Evolutionary conservation across 495 filamentous ascomycete species (phyloP).

Genomic region (Aspergillus campestris): DNA sequence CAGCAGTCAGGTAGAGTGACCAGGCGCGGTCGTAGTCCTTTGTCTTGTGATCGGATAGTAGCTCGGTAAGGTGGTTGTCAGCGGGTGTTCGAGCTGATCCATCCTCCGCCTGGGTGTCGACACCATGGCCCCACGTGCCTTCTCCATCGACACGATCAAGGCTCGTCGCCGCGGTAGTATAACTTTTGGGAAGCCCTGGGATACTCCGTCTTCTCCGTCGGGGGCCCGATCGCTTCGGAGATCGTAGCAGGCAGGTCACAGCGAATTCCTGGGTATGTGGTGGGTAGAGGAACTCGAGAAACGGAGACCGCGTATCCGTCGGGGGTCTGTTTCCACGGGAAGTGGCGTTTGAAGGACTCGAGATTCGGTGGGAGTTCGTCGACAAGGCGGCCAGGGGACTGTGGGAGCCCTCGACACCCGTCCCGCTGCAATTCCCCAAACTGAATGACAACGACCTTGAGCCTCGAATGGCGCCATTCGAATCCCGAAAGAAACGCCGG

Average conservation of each 20-base stretch:
- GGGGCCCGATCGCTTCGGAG: constrained; percentile 17
- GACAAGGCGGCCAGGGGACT: constrained; percentile 35
- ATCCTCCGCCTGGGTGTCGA: neutral
- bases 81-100: constrained; percentile 1
- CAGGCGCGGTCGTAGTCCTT: constrained; percentile 27
- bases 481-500: constrained; percentile 54
- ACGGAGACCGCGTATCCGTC: constrained; percentile 16
- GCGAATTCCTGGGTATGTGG: constrained; percentile 15
- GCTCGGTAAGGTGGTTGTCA: constrained; percentile 7
- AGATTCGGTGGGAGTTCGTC: constrained; percentile 12
- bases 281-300: constrained; percentile 39
- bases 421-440: constrained; percentile 59
- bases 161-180: constrained; percentile 19
- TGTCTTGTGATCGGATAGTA: constrained; percentile 10
- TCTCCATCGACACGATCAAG: neutral
- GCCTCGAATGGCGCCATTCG: constrained; percentile 45
- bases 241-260: constrained; percentile 14
- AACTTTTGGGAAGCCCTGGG: constrained; percentile 19
- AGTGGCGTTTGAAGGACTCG: constrained; percentile 8
- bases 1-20: constrained; percentile 25
- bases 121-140: neutral
- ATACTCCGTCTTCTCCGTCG: constrained; percentile 22
- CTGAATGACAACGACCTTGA: constrained; percentile 52
- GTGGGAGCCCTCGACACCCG: constrained; percentile 45
- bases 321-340: constrained; percentile 4